A percentile compares a stretch with the other conserved stretches of the same genome.
Conservation (phyloP, 2,329 filamentous ascomycete species). For the Teratosphaeriaceae sp. region DNA sequence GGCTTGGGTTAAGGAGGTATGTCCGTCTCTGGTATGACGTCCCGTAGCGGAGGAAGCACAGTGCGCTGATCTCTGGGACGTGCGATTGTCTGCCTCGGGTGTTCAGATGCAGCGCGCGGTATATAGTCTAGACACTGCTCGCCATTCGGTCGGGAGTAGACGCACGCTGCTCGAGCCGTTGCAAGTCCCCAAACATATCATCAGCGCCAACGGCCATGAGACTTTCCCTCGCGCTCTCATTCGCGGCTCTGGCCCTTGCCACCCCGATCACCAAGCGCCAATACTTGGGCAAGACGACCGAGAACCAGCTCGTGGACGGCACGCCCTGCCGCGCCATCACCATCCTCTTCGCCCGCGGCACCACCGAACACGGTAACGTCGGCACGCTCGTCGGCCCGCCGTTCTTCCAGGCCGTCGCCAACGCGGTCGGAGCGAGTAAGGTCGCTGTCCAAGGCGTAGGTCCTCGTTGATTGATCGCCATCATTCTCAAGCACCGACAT, state of each 20-base stretch:
- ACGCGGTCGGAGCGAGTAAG: constrained; percentile 35
- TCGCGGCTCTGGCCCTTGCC: not conserved
- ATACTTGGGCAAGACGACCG: constrained; percentile 3
- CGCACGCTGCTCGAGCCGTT: no score
- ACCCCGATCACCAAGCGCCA: constrained; percentile 5
- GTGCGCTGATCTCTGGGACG: no score
- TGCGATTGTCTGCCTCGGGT: no score
- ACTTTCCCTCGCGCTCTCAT: not conserved
- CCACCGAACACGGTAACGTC: constrained; percentile 47
- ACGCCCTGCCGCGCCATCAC: constrained; percentile 34
- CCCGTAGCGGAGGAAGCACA: no score
- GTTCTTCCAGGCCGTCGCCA: constrained; percentile 34
- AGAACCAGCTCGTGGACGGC: constrained; percentile 13
- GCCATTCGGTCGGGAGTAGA: no score
- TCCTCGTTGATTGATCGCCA: no score
- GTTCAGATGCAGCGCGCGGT: no score
- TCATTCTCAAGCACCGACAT: constrained; percentile 27
- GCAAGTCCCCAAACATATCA: not conserved
- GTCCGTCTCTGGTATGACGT: no score
- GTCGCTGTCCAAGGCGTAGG: constrained; percentile 45
- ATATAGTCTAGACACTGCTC: no score
- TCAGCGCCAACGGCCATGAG: not conserved
- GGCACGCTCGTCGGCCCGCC: constrained; percentile 47
- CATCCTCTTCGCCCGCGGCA: constrained; percentile 51
- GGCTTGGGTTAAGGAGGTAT: no score